Conservation (phyloP, 2,329 filamentous ascomycete genomes). For the Basipetospora chlamydospora region DNA sequence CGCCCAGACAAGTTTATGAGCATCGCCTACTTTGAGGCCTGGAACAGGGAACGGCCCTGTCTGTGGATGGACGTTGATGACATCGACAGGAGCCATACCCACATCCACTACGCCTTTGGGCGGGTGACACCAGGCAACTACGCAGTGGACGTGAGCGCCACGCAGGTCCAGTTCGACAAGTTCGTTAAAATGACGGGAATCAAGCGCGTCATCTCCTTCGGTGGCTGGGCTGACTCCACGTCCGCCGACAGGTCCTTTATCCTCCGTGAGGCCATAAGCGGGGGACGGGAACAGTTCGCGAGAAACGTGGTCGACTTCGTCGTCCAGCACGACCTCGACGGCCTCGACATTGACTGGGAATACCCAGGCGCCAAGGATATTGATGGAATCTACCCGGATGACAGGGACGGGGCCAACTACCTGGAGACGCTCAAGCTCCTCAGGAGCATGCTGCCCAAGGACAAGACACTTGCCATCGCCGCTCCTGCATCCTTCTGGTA, state of each 20-base stretch:
- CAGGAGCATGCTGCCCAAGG: slow-evolving; percentile 6
- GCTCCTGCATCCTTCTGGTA: slow-evolving; percentile 25
- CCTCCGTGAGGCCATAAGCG: too few relatives aligned
- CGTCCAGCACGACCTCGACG: slow-evolving; percentile 23
- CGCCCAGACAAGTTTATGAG: slow-evolving; percentile 13
- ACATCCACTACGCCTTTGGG: slow-evolving; percentile 20
- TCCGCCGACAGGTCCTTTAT: slow-evolving; percentile 10
- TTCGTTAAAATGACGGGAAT: slow-evolving; percentile 8
- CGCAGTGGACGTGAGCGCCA: slow-evolving; percentile 9
- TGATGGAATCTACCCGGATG: slow-evolving; percentile 7
- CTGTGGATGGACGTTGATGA: slow-evolving; percentile 16
- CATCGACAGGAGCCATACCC: slow-evolving; percentile 11
- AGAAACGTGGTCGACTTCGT: slow-evolving; percentile 24
- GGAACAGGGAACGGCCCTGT: slow-evolving; percentile 16
- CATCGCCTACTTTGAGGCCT: slow-evolving; percentile 20
- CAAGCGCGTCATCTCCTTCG: slow-evolving; percentile 21
- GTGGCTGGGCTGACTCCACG: slow-evolving; percentile 20
- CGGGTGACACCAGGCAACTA: too few relatives aligned
- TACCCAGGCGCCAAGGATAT: slow-evolving; percentile 17
- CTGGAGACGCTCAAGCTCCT: slow-evolving; percentile 14
- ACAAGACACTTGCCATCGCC: slow-evolving; percentile 20
- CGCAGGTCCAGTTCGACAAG: slow-evolving; percentile 14
- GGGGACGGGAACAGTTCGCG: slow-evolving; percentile 17
- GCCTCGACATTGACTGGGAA: slow-evolving; percentile 33
- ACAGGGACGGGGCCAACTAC: slow-evolving; percentile 17